A percentile compares a stretch with the other conserved stretches of the same genome.
Evolutionary conservation across 2,329 filamentous ascomycete species (phyloP).

Genomic region (Penicillium sp.): DNA sequence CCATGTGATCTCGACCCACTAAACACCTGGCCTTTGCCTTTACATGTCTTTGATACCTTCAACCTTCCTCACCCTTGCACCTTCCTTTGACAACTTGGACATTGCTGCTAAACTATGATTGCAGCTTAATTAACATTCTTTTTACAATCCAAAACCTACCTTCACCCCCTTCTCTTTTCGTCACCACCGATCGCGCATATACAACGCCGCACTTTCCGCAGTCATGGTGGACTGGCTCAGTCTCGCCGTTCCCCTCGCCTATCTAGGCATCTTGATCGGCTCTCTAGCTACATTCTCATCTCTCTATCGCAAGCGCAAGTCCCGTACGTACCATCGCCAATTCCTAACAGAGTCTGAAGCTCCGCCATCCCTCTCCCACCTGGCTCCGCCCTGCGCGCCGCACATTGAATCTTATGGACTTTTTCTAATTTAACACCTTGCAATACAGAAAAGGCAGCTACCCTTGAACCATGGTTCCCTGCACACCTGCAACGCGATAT

Average conservation of each 20-base stretch:
- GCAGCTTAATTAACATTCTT: constrained; percentile 1
- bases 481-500: constrained; percentile 89
- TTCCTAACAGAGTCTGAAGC: not conserved
- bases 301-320: constrained; percentile 90
- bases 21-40: constrained; percentile 29
- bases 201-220: constrained; percentile 22
- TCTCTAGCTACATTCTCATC: constrained; percentile 90
- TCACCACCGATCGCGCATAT: not conserved
- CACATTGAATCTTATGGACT: not conserved
- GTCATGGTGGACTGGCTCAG: constrained; percentile 71
- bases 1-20: constrained; percentile 29
- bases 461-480: constrained; percentile 91
- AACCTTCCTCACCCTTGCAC: constrained; percentile 2
- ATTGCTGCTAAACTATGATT: constrained; percentile 10
- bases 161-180: not conserved
- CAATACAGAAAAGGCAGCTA: constrained; percentile 69
- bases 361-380: not conserved
- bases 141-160: not conserved
- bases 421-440: constrained; percentile 5
- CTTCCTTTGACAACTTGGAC: not conserved
- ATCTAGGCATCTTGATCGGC: constrained; percentile 82
- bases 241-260: constrained; percentile 83
- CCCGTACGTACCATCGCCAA: constrained; percentile 54
- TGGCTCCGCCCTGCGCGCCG: not conserved
- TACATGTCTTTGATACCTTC: constrained; percentile 12